A percentile compares a stretch with the other conserved stretches of the same genome.
phyloP scores from a whole-genome alignment of 2,329 filamentous ascomycete species.

The Zasmidium cellare region DNA sequence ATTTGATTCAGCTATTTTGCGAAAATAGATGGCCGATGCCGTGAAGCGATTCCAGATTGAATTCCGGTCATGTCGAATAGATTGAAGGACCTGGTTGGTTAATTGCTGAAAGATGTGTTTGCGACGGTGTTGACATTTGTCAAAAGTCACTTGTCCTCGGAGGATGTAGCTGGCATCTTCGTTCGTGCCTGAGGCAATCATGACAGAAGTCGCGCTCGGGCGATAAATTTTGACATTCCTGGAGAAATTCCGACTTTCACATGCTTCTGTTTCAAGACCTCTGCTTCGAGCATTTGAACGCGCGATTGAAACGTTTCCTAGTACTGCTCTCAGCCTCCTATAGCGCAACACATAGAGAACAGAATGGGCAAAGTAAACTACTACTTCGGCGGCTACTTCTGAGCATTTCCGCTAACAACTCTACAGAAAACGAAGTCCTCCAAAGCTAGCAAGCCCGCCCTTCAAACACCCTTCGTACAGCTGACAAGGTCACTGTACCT shows the following conservation, averaged over 20 bases:
- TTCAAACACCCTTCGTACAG: slow-evolving; percentile 68
- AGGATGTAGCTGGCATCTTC: not conserved
- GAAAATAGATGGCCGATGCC: too few species aligned
- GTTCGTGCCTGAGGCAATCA: not conserved
- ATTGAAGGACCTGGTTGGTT: too few species aligned
- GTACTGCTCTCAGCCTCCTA: too few species aligned
- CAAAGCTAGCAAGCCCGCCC: not conserved
- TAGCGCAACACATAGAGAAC: not conserved
- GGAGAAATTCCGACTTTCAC: not conserved
- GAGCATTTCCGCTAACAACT: not conserved
- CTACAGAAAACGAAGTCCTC: not conserved
- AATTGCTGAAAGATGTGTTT: too few species aligned
- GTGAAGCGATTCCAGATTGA: too few species aligned
- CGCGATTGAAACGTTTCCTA: too few species aligned
- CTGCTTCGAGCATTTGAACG: too few species aligned
- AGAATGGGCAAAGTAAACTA: not conserved
- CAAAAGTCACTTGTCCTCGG: too few species aligned
- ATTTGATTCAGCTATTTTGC: too few species aligned
- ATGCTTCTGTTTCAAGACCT: not conserved
- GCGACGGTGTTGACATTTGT: too few species aligned
- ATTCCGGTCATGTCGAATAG: too few species aligned
- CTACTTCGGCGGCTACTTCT: too few species aligned
- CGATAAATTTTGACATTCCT: slow-evolving; percentile 5
- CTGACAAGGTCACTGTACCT: slow-evolving; percentile 81
- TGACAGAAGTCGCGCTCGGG: slow-evolving; percentile 15